Base-by-base conservation (phyloP, 2,329 filamentous ascomycete genomes). In the Mariannaea elegans region DNA sequence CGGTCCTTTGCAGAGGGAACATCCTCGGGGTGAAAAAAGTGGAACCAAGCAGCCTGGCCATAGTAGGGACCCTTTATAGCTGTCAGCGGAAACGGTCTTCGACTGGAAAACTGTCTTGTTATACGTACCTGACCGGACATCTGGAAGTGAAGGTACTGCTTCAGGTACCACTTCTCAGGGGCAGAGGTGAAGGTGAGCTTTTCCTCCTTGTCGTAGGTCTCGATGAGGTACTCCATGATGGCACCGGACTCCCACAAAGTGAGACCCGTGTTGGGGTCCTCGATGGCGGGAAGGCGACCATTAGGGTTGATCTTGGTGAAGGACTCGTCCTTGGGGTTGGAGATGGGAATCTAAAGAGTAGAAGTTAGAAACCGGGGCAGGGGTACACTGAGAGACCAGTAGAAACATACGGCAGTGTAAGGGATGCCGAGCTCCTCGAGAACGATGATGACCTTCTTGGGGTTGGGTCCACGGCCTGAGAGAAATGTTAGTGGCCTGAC, bases 61-160 rank as follows among this genome's bases (percentile, higher is more conserved):
- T 65, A 78, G 56, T 79, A 78, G 2, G 77, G 77, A 1, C 76
- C 77, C 65, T 73, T 23, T 2, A 41, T 16, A 7, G 7, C 32
- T 9, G 23, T 59, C 12, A 54, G 53, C 13, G 7, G 21, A n/a
- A n/a, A n/a, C n/a, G n/a, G n/a, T n/a, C n/a, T n/a, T n/a, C n/a
- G n/a, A n/a, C n/a, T n/a, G n/a, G n/a, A n/a, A n/a, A n/a, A n/a
- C n/a, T n/a, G n/a, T n/a, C n/a, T n/a, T n/a, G n/a, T n/a, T n/a
- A n/a, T 10, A 13, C 56, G 36, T 54, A 70, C 69, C 62, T 78
- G 76, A 13, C 77, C 76, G 14, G 74, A 77, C 63, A 73, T 73
- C 48, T 79, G 76, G 58, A 78, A 77, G 64, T 73, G 67, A 10
- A 77, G 66, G 59, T 71, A 77, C 65, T 78, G 75, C 63, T 74